phyloP scores from a whole-genome alignment of 108 stramenopile genomes.

The Aureococcus anophagefferens region DNA sequence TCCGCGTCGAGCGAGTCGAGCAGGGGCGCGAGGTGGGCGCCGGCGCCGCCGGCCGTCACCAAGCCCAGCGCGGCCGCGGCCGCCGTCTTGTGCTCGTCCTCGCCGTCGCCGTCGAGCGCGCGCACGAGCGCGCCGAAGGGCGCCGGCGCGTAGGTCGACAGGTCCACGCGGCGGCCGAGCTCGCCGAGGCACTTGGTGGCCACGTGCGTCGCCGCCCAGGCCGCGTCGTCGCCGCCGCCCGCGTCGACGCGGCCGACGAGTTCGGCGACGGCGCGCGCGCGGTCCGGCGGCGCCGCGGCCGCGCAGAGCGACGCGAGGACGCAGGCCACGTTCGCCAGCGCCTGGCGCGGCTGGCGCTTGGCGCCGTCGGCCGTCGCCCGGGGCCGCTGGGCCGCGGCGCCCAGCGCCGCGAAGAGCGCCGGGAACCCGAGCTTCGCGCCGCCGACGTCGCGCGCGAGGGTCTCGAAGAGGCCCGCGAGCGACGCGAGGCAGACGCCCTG shows the following conservation, averaged over 20 bases:
- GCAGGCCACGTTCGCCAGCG: conserved; percentile 66
- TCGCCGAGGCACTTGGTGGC: conserved; percentile 77
- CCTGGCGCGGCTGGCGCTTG: conserved; percentile 42
- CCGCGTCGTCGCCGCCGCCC: conserved; percentile 17
- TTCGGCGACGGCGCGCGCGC: conserved; percentile 32
- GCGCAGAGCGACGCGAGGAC: conserved; percentile 62
- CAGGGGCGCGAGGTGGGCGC: conserved; percentile 68
- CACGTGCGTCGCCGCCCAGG: conserved; percentile 56
- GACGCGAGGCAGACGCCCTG: conserved; percentile 74
- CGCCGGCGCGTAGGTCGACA: too few species aligned
- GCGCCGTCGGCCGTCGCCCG: conserved; percentile 15
- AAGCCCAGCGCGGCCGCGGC: conserved; percentile 84
- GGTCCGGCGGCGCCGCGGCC: conserved; percentile 39
- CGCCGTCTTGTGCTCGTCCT: conserved; percentile 84
- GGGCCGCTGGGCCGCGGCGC: conserved; percentile 15
- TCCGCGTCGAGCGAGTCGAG: conserved; percentile 60
- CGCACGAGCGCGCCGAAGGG: too few species aligned
- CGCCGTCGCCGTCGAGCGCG: conserved; percentile 1
- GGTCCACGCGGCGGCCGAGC: conserved; percentile 69
- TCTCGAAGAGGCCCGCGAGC: conserved; percentile 55
- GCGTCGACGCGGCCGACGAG: conserved; percentile 25
- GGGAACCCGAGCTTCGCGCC: conserved; percentile 49
- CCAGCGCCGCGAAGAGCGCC: conserved; percentile 55
- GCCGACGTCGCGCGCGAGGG: conserved; percentile 39
- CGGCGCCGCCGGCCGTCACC: conserved; percentile 67